Base-by-base conservation (phyloP, 805 yeast genomes). In the Dipodascopsis uninucleata region DNA sequence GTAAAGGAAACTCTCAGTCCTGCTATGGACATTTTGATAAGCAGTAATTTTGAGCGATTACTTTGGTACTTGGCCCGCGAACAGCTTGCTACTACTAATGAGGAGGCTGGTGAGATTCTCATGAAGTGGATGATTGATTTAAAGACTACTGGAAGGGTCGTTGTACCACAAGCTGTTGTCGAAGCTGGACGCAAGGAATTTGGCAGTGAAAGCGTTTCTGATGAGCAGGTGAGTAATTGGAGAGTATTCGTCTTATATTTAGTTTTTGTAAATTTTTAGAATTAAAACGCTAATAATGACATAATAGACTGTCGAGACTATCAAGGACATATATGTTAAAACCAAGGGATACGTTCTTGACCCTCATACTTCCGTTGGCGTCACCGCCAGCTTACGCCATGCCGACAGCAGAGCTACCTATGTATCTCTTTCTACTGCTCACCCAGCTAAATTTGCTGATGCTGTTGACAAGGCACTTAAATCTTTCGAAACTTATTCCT, bases 401-500 rank as follows among this genome's bases (percentile, higher is more conserved):
- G 76, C 83, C 41, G 71, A 70, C 12, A 61, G 66, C 39, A 78
- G 75, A 52, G 28, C 31, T 34, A 71, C 76, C 44, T 75, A 74
- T 56, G 74, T 93, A 35, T 84, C 96, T 4, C 76, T 93, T 47
- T 84, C 97, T 8, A 93, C 99, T 37, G 99, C 99, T 6, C 99
- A 93, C 65, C 99, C 99, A 33, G 99, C 98, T 49, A 93, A 93
- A 69, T 93, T 93, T 61, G 85, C 96, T 21, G 97, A 87, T 53
- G 98, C 96, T 39, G 99, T 93, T 21, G 82, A 89, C 65, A 70
- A 76, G 58, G 87, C 97, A 2, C 73, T 93, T 55, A 62, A 67
- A 36, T 74, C 73, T 1, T 74, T 79, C 50, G 77, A 74, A 9
- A 88, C 78, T 17, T 93, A 93, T 69, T 78, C 88, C 3, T 93